Base-by-base conservation (phyloP, 192 early-diverging fungal species). In the Phlyctochytrium arcticum region DNA sequence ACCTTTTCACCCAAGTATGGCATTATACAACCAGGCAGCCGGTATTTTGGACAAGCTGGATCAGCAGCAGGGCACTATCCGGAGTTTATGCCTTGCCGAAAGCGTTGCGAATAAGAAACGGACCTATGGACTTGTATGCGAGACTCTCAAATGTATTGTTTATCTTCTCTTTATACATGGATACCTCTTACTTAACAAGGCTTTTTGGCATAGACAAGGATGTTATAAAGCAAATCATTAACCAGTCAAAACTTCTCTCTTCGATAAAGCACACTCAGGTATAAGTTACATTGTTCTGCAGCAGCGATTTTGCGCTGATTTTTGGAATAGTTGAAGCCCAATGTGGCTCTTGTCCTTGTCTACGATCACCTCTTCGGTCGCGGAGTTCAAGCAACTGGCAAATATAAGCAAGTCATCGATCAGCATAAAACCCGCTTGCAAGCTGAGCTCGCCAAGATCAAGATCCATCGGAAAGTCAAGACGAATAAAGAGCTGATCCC, bases 91-190 rank as follows among this genome's bases (percentile, higher is more conserved):
- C 36, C 39, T 75, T 32, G 62, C 70, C 0, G 62, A 75, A 26
- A 57, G 75, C 27, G 61, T 67, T 8, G 49, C 12, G 35, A 70
- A 76, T 54, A 95, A 95, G 78, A 93, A 91, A 64, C 80, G 82
- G 46, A 83, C 93, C 76, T 94, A 92, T 54, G 93, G 91, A 3
- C 73, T 97, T 54, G 83, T 97, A 32, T 94, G 93, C 80, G 91
- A 97, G 72, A 91, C 94, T 1, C 79, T 97, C 34, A 94, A 94
- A 78, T 85, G 60, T 71, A 59, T 4, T 50, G 12, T 44, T 44
- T 44, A 44, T n/a, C n/a, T n/a, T n/a, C n/a, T n/a, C n/a, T n/a
- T n/a, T n/a, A n/a, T n/a, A n/a, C n/a, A n/a, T n/a, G n/a, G n/a
- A n/a, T n/a, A n/a, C n/a, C n/a, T n/a, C n/a, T n/a, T n/a, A n/a